Conservation (phyloP, 805 yeast genomes). For the Saccharomycopsis fibuligera region DNA sequence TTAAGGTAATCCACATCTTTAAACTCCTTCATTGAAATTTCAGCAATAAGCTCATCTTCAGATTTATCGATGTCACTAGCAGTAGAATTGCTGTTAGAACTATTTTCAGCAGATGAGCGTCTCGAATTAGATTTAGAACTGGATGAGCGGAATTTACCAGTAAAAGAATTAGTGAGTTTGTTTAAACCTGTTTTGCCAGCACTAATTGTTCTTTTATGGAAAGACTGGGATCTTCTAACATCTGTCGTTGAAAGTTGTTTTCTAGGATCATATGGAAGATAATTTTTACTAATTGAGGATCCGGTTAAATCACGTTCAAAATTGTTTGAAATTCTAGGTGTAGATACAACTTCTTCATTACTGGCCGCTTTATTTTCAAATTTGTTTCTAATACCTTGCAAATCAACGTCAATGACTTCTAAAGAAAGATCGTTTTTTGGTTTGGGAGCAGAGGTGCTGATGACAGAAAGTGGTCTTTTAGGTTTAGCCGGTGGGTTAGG, state of each 20-base stretch:
- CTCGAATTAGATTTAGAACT: slow-evolving; percentile 1
- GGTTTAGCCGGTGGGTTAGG: not conserved
- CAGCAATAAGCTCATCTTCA: slow-evolving; percentile 18
- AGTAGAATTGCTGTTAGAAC: not conserved
- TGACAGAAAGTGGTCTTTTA: not conserved
- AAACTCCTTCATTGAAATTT: slow-evolving; percentile 20
- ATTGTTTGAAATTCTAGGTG: not conserved
- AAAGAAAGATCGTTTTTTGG: slow-evolving; percentile 9
- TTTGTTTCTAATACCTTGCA: slow-evolving; percentile 13
- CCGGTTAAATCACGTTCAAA: too few species aligned
- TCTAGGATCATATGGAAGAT: not conserved
- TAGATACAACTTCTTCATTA: not conserved
- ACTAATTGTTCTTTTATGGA: slow-evolving; percentile 20
- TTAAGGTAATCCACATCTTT: slow-evolving; percentile 18
- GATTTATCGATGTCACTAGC: slow-evolving; percentile 14
- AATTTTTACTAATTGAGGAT: too few species aligned
- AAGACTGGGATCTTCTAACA: slow-evolving; percentile 9
- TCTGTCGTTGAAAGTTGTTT: not conserved
- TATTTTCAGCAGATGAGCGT: not conserved
- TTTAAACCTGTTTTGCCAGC: slow-evolving; percentile 16
- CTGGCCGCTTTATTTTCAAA: not conserved
- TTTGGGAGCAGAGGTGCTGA: not conserved
- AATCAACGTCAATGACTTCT: slow-evolving; percentile 20
- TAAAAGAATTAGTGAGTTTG: slow-evolving; percentile 18
- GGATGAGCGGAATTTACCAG: slow-evolving; percentile 19